Conservation (phyloP, 2,329 filamentous ascomycete genomes). For the Coleophoma eucalyptorum region DNA sequence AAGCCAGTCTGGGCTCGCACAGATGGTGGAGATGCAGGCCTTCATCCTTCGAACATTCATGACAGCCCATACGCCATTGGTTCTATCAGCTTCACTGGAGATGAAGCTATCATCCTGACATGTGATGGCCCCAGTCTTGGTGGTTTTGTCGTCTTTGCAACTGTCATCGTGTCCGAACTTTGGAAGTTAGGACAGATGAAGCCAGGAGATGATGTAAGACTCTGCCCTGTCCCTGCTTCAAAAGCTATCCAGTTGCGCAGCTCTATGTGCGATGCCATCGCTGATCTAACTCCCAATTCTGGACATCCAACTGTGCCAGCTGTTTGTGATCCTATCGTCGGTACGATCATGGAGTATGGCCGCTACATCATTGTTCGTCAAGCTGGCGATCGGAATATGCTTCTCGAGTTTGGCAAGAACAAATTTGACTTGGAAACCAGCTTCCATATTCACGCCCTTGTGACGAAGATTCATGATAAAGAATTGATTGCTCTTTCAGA, state of each 20-base stretch:
- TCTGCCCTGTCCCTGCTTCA: slow-evolving; percentile 43
- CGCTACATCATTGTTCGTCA: slow-evolving; percentile 17
- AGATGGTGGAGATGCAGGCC: slow-evolving; percentile 57
- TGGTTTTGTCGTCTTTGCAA: slow-evolving; percentile 52
- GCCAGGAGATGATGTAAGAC: slow-evolving; percentile 50
- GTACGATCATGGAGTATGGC: neutral
- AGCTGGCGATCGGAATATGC: slow-evolving; percentile 30
- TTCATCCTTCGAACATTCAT: slow-evolving; percentile 54
- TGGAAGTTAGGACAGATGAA: slow-evolving; percentile 60
- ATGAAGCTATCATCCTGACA: slow-evolving; percentile 54
- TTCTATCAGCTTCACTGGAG: slow-evolving; percentile 55
- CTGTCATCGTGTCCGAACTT: slow-evolving; percentile 50
- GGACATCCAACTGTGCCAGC: neutral
- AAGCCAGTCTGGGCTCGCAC: slow-evolving; percentile 52
- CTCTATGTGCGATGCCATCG: neutral
- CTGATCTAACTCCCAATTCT: neutral
- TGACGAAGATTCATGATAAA: slow-evolving; percentile 13
- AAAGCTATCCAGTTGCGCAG: slow-evolving; percentile 38
- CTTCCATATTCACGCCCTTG: slow-evolving; percentile 24
- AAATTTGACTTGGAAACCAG: slow-evolving; percentile 29
- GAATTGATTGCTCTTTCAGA: slow-evolving; percentile 27
- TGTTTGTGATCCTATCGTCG: neutral
- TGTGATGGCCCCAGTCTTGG: slow-evolving; percentile 56
- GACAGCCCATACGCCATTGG: slow-evolving; percentile 54
- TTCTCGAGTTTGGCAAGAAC: slow-evolving; percentile 30